Percentiles rank a stretch among this genome's conserved stretches.
Conservation (phyloP, 805 yeast species). For the Metschnikowia amazonensis region DNA sequence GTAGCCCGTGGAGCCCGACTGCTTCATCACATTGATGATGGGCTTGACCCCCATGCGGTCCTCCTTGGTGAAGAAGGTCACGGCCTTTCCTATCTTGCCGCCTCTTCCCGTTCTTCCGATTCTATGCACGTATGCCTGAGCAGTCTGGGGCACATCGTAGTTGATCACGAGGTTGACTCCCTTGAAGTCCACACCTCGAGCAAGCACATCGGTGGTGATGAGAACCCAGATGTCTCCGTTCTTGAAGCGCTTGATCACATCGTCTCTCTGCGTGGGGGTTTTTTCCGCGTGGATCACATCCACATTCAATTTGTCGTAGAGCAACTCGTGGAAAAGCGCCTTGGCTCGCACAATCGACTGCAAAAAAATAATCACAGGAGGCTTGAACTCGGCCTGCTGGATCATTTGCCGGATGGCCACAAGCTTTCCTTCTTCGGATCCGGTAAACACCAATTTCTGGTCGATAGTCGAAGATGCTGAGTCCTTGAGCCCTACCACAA, state of each 20-base stretch:
- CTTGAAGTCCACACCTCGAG: slow-evolving; percentile 96
- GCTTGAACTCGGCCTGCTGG: slow-evolving; percentile 77
- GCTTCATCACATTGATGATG: slow-evolving; percentile 91
- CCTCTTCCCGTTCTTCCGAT: slow-evolving; percentile 99
- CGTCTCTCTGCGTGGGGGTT: slow-evolving; percentile 82
- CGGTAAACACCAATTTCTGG: slow-evolving; percentile 80
- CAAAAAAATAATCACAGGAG: slow-evolving; percentile 88
- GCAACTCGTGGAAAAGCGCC: slow-evolving; percentile 86
- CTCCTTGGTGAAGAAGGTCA: slow-evolving; percentile 90
- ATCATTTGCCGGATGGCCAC: slow-evolving; percentile 88
- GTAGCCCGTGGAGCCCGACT: slow-evolving; percentile 71
- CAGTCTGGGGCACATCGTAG: slow-evolving; percentile 91
- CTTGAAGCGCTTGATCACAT: slow-evolving; percentile 77
- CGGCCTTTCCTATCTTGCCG: slow-evolving; percentile 79
- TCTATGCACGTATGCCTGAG: slow-evolving; percentile 95
- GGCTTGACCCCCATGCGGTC: slow-evolving; percentile 74
- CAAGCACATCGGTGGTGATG: slow-evolving; percentile 92
- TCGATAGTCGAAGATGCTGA: slow-evolving; percentile 84
- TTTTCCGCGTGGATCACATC: slow-evolving; percentile 96
- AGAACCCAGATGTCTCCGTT: slow-evolving; percentile 93
- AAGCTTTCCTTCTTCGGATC: slow-evolving; percentile 93
- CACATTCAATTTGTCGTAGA: slow-evolving; percentile 88
- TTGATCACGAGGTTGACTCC: slow-evolving; percentile 93
- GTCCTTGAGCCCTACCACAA: slow-evolving; percentile 89
- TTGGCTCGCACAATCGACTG: slow-evolving; percentile 93